Evolutionary conservation across 2,329 filamentous ascomycete genomes (phyloP).

Genomic region (Ophiostoma sp.): DNA sequence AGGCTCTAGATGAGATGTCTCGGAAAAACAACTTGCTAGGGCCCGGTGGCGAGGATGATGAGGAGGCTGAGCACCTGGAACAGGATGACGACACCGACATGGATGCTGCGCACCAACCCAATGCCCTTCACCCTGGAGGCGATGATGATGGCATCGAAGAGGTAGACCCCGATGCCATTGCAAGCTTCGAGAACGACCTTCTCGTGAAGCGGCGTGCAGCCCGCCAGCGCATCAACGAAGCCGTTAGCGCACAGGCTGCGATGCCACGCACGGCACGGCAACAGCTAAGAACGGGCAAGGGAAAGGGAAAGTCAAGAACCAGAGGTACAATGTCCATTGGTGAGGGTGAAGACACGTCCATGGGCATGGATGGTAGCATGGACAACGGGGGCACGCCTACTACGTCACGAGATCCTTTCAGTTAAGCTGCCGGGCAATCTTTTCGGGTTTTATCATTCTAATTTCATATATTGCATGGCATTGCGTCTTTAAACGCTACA

Average conservation of each 20-base stretch:
- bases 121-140: constrained; percentile 4
- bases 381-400: constrained; percentile 22
- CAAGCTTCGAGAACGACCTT: constrained; percentile 50
- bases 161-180: constrained; percentile 29
- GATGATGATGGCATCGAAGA: constrained; percentile 24
- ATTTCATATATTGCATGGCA: not conserved
- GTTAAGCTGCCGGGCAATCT: not conserved
- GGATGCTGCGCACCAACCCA: constrained; percentile 31
- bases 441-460: not conserved
- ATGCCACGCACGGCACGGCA: constrained; percentile 27
- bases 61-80: constrained; percentile 12
- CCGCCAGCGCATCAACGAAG: constrained; percentile 27
- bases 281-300: constrained; percentile 34
- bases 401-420: constrained; percentile 17
- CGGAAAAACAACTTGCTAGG: constrained; percentile 33
- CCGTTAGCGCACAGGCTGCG: constrained; percentile 23
- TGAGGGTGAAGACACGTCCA: not conserved
- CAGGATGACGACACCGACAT: constrained; percentile 4
- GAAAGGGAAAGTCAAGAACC: constrained; percentile 40
- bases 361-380: constrained; percentile 1
- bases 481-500: constrained; percentile 2
- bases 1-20: constrained; percentile 61
- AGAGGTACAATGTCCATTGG: constrained; percentile 23
- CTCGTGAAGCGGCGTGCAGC: constrained; percentile 44
- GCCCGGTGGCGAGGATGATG: constrained; percentile 2